Conservation (phyloP, 129 eudicot genomes). For the Rutidosis leptorrhynchoides region DNA sequence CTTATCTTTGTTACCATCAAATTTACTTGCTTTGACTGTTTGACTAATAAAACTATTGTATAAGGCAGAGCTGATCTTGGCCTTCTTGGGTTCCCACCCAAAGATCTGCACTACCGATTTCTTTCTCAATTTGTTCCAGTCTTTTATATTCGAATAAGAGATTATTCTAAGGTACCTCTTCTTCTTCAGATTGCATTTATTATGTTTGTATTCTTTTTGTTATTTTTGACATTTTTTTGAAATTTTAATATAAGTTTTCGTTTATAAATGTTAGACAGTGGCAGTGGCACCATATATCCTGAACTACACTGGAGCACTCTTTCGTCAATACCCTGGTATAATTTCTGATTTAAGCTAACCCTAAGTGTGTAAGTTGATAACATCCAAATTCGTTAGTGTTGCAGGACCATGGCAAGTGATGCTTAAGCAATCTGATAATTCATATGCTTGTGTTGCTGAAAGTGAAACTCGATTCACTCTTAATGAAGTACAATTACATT, state of each 20-base stretch:
- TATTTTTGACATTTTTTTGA: conserved; percentile 20
- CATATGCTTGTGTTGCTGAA: conserved; percentile 91
- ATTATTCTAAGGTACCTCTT: conserved; percentile 78
- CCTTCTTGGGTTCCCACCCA: conserved; percentile 85
- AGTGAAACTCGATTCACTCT: conserved; percentile 88
- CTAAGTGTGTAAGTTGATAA: not conserved
- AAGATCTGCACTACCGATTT: conserved; percentile 86
- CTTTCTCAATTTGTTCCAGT: conserved; percentile 89
- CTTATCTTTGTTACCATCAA: not conserved
- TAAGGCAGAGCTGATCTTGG: conserved; percentile 90
- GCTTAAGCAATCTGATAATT: conserved; percentile 91
- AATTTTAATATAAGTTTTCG: conserved; percentile 29
- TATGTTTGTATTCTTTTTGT: not conserved
- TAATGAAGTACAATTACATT: conserved; percentile 55
- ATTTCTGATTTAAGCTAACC: not conserved
- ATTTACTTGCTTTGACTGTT: not conserved
- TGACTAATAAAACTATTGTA: conserved; percentile 5
- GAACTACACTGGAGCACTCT: conserved; percentile 88
- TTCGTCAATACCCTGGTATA: conserved; percentile 96
- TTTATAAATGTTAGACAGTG: conserved; percentile 73
- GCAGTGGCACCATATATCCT: conserved; percentile 94
- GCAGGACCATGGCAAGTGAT: conserved; percentile 99
- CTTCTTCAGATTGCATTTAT: not conserved
- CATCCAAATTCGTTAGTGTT: conserved; percentile 3
- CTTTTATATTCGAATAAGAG: conserved; percentile 89